Evolutionary conservation across 805 yeast genomes (phyloP).

Genomic region (Cyberlindnera americana): DNA sequence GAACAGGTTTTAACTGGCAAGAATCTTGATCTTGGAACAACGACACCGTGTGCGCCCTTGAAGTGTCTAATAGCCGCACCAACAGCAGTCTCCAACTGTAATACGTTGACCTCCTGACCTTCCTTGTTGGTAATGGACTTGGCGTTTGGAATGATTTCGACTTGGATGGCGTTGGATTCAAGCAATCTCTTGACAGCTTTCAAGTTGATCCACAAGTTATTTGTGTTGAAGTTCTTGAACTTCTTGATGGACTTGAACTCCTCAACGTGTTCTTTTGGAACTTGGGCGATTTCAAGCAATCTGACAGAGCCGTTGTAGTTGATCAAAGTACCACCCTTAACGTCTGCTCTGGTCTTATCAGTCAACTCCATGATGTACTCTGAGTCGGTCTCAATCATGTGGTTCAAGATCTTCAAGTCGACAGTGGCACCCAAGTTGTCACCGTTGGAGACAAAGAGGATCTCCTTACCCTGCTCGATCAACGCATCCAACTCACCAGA

Average conservation of each 20-base stretch:
- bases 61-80: conserved; percentile 99
- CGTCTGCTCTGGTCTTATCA: conserved; percentile 98
- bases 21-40: conserved; percentile 96
- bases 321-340: conserved; percentile 98
- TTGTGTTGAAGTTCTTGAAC: conserved; percentile 97
- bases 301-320: conserved; percentile 94
- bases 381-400: conserved; percentile 86
- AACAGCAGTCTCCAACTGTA: conserved; percentile 97
- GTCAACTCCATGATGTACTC: conserved; percentile 98
- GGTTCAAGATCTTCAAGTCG: conserved; percentile 82
- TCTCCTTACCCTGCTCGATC: conserved; percentile 90
- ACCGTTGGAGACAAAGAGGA: conserved; percentile 94
- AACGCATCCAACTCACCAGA: conserved; percentile 91
- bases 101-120: conserved; percentile 80
- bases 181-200: conserved; percentile 91
- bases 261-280: conserved; percentile 96
- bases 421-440: conserved; percentile 99
- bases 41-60: conserved; percentile 93
- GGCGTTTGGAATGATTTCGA: conserved; percentile 94
- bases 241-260: conserved; percentile 97
- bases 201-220: conserved; percentile 95
- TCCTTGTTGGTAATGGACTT: conserved; percentile 65
- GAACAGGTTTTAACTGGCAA: conserved; percentile 98
- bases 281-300: conserved; percentile 95
- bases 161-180: conserved; percentile 73